A percentile compares a stretch with the other conserved stretches of the same genome.
phyloP scores from a whole-genome alignment of 2,329 filamentous ascomycete species.

The Penicillium glabrum region DNA sequence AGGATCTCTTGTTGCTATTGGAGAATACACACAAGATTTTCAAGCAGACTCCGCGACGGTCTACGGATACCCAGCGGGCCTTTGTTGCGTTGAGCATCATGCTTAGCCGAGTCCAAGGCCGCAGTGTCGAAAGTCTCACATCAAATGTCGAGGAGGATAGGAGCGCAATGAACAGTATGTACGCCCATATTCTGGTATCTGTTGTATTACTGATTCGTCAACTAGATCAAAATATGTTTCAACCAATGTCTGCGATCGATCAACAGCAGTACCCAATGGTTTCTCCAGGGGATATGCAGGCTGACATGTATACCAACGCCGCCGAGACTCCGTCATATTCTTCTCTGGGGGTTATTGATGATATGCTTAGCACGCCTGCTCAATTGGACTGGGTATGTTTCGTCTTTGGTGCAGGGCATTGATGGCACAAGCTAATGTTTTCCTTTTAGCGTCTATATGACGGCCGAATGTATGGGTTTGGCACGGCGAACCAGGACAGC shows the following conservation, averaged over 20 bases:
- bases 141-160: neutral
- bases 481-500: slow-evolving; percentile 9
- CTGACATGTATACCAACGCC: neutral
- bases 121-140: neutral
- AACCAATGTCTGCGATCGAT: neutral
- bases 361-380: slow-evolving; percentile 33
- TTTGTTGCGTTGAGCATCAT: slow-evolving; percentile 29
- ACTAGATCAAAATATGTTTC: slow-evolving; percentile 5
- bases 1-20: slow-evolving; percentile 24
- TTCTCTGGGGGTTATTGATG: slow-evolving; percentile 30
- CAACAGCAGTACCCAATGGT: slow-evolving; percentile 3
- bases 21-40: slow-evolving; percentile 30
- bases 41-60: slow-evolving; percentile 20
- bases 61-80: slow-evolving; percentile 30
- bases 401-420: neutral
- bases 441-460: slow-evolving; percentile 18
- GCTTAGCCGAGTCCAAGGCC: slow-evolving; percentile 25
- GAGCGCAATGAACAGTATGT: slow-evolving; percentile 1
- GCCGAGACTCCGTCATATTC: slow-evolving; percentile 6
- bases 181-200: neutral
- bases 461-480: slow-evolving; percentile 14
- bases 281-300: neutral
- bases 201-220: neutral
- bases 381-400: slow-evolving; percentile 35
- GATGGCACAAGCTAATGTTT: neutral